phyloP scores from a whole-genome alignment of 1,139 yeast genomes.

The Suhomyces bribrorum region DNA sequence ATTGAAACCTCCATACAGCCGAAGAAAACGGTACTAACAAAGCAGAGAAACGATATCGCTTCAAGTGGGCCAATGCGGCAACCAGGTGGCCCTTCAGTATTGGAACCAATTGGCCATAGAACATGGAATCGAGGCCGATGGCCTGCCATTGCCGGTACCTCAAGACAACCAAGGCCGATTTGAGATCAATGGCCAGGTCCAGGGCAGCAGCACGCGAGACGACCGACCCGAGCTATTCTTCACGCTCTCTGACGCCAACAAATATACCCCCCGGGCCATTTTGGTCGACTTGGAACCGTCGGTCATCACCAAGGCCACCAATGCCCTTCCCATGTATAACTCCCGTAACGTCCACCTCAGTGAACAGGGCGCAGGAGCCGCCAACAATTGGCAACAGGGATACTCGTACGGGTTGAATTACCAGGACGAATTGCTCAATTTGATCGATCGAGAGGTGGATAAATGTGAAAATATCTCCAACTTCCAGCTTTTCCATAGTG shows the following conservation, averaged over 20 bases:
- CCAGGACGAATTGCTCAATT: conserved; percentile 71
- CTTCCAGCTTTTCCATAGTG: conserved; percentile 88
- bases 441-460: conserved; percentile 89
- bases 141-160: conserved; percentile 38
- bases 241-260: conserved; percentile 67
- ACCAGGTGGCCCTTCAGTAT: conserved; percentile 90
- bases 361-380: conserved; percentile 86
- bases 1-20: no score
- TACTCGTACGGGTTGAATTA: conserved; percentile 72
- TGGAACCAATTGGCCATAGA: conserved; percentile 90
- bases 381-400: conserved; percentile 94
- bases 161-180: conserved; percentile 11
- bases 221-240: conserved; percentile 87
- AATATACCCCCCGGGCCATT: conserved; percentile 85
- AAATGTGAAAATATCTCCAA: conserved; percentile 89
- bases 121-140: conserved; percentile 83
- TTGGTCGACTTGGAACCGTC: conserved; percentile 90
- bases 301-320: conserved; percentile 67
- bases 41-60: conserved; percentile 42
- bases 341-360: conserved; percentile 82
- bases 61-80: conserved; percentile 87
- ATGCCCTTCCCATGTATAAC: conserved; percentile 70
- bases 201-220: conserved; percentile 33
- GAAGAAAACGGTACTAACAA: conserved; percentile 32
- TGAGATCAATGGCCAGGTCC: conserved; percentile 5